These are phyloP conservation scores for Rhododendron kiyosumense DNA, from an alignment of 148 eudicot genomes.

Conservation along the genomic window DNA sequence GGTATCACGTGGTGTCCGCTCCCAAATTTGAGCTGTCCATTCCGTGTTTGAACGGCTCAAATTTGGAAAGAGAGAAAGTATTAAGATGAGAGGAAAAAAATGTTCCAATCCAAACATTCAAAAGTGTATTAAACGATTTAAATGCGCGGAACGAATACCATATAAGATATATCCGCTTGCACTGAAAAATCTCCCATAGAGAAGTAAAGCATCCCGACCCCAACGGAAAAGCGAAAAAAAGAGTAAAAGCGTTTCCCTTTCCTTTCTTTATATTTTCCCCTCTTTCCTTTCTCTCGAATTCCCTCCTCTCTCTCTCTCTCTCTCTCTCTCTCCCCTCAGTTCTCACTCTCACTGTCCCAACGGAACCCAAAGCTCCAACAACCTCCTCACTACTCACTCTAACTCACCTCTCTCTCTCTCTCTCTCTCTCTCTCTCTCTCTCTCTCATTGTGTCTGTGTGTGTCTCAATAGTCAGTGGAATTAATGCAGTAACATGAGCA, in stretches of 20 bases:
- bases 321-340: too few relatives aligned
- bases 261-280: neutral
- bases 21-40: too few relatives aligned
- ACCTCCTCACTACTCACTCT: neutral
- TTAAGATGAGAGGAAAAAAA: fast-evolving
- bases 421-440: conserved; percentile 8
- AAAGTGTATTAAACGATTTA: too few relatives aligned
- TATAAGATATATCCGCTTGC: too few relatives aligned
- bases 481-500: conserved; percentile 22
- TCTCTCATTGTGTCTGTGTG: neutral
- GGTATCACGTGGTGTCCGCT: too few relatives aligned
- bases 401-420: neutral
- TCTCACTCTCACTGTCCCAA: neutral
- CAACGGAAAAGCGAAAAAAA: conserved; percentile 26
- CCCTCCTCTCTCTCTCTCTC: neutral
- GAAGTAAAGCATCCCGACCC: conserved; percentile 25
- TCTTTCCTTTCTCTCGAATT: neutral
- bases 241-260: neutral
- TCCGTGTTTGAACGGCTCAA: too few relatives aligned
- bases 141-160: too few relatives aligned
- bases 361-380: neutral
- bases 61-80: too few relatives aligned
- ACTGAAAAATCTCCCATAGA: neutral
- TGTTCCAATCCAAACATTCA: too few relatives aligned
- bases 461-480: neutral